phyloP scores from a whole-genome alignment of 2,329 filamentous ascomycete species.

The Aspergillus versicolor region DNA sequence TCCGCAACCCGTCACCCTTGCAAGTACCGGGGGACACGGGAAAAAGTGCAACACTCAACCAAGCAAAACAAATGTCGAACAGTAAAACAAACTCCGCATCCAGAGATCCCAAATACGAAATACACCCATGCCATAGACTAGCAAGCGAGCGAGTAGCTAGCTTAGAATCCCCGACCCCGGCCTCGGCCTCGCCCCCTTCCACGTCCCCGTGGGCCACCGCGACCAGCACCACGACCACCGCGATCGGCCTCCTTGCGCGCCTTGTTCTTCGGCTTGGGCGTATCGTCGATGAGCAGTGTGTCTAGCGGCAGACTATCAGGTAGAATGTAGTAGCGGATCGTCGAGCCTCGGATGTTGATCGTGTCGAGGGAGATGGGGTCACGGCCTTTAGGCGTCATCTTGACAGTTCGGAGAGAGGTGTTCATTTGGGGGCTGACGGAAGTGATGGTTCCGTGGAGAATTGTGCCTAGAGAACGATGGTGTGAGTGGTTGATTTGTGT shows the following conservation, averaged over 20 bases:
- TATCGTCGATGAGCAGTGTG: slow-evolving; percentile 92
- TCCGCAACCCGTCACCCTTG: background rate
- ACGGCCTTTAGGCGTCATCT: slow-evolving; percentile 89
- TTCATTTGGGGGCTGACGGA: slow-evolving; percentile 99
- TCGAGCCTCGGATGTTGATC: slow-evolving; percentile 95
- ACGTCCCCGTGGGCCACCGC: slow-evolving; percentile 50
- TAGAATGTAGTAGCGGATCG: slow-evolving; percentile 94
- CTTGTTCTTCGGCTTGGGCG: slow-evolving; percentile 99
- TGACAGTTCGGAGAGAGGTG: slow-evolving; percentile 89
- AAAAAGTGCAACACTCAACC: background rate
- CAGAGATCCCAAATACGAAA: slow-evolving; percentile 16
- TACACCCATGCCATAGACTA: background rate
- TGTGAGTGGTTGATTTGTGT: background rate
- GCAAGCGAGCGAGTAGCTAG: background rate
- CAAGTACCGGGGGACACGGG: background rate
- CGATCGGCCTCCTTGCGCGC: slow-evolving; percentile 80
- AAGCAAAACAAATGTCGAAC: slow-evolving; percentile 1
- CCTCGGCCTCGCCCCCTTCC: slow-evolving; percentile 52
- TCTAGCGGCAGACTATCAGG: slow-evolving; percentile 94
- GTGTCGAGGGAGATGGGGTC: slow-evolving; percentile 86
- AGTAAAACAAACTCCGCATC: slow-evolving; percentile 8
- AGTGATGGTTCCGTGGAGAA: slow-evolving; percentile 94
- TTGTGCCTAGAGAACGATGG: slow-evolving; percentile 67
- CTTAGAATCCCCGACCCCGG: slow-evolving; percentile 22
- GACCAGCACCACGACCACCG: slow-evolving; percentile 48